Percentiles rank a stretch among this genome's conserved stretches.
Conservation (phyloP, 768 basidiomycete genomes). For the Suillus brevipes region DNA sequence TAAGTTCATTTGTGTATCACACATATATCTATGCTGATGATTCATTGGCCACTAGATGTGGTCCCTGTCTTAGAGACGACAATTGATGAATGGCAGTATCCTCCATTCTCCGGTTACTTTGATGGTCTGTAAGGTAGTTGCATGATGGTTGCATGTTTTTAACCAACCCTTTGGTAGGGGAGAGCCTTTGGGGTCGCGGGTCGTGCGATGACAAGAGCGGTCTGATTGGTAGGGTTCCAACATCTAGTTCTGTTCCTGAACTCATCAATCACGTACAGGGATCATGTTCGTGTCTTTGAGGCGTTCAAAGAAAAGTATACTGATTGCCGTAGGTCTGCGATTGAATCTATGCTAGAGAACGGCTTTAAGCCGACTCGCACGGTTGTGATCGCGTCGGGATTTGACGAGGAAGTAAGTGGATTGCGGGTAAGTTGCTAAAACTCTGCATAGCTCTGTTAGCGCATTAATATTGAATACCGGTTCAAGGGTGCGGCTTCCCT, state of each 20-base stretch:
- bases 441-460: neutral
- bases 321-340: slow-evolving; percentile 33
- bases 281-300: neutral
- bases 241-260: neutral
- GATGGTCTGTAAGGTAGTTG: slow-evolving; percentile 39
- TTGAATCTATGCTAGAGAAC: slow-evolving; percentile 46
- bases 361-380: slow-evolving; percentile 46
- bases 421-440: slow-evolving; percentile 31
- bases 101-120: slow-evolving; percentile 58
- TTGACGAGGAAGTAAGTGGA: slow-evolving; percentile 58
- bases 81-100: slow-evolving; percentile 52
- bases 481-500: slow-evolving; percentile 52
- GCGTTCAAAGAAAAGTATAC: neutral
- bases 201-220: slow-evolving; percentile 71
- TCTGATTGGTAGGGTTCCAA: slow-evolving; percentile 36
- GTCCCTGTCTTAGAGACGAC: slow-evolving; percentile 59
- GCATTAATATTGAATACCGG: neutral
- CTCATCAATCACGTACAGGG: neutral
- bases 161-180: slow-evolving; percentile 26
- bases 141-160: neutral
- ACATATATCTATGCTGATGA: neutral
- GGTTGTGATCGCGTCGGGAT: slow-evolving; percentile 42
- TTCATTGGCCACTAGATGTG: slow-evolving; percentile 43
- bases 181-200: slow-evolving; percentile 74
- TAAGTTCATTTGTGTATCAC: neutral